A percentile compares a stretch with the other conserved stretches of the same genome.
Conservation (phyloP, 2,329 filamentous ascomycete genomes). For the Aspergillus melleus region DNA sequence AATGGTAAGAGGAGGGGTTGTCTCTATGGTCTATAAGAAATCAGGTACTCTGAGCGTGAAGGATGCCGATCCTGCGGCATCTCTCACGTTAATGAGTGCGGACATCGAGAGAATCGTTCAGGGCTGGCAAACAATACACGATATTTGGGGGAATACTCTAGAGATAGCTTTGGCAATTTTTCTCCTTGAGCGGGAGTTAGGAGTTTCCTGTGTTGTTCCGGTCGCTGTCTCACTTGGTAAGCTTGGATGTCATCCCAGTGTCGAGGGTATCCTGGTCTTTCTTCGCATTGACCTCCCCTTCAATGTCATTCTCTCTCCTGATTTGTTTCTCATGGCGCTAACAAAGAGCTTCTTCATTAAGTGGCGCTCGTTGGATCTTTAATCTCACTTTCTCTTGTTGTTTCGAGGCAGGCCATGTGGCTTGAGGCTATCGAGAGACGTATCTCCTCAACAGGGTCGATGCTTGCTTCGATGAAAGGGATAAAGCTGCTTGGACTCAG, state of each 20-base stretch:
- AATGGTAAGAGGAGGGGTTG: constrained; percentile 44
- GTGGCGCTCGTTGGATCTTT: constrained; percentile 38
- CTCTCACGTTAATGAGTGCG: constrained; percentile 48
- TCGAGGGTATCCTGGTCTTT: not conserved
- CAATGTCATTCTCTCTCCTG: not conserved
- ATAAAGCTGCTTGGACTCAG: constrained; percentile 53
- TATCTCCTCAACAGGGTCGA: constrained; percentile 50
- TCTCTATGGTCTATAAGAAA: constrained; percentile 55
- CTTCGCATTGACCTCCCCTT: not conserved
- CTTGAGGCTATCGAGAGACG: constrained; percentile 52
- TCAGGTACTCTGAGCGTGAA: constrained; percentile 33
- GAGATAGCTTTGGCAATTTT: constrained; percentile 50
- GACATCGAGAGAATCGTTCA: constrained; percentile 47
- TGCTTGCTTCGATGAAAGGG: constrained; percentile 53
- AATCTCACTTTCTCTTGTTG: constrained; percentile 38
- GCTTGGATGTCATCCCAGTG: constrained; percentile 10
- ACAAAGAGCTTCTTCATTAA: constrained; percentile 4
- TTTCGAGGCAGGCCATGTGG: constrained; percentile 47
- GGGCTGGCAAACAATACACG: constrained; percentile 45
- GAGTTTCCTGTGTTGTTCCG: constrained; percentile 47
- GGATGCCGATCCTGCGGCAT: constrained; percentile 37
- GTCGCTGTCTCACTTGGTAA: constrained; percentile 44
- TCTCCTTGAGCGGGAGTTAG: constrained; percentile 43
- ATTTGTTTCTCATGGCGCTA: not conserved
- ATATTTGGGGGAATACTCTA: constrained; percentile 47